Base-by-base conservation (phyloP, 169 alveolate genomes). In the Theileria orientalis region DNA sequence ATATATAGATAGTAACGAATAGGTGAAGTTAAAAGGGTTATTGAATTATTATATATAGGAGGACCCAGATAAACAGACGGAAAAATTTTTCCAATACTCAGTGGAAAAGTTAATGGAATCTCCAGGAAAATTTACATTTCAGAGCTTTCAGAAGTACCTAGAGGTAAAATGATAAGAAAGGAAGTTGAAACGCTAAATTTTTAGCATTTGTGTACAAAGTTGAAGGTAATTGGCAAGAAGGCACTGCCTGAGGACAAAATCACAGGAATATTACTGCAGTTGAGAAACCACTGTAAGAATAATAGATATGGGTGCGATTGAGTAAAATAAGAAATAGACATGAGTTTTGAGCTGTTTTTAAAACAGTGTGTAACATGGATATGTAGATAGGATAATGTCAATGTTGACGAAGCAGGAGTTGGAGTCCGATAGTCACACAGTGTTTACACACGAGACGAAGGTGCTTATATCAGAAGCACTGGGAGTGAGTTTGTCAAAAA, bases 401-500 rank as follows among this genome's bases (percentile, higher is more conserved):
- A 63, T 76, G 25, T 75, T 88, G 63, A 70, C 88, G 25, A 85
- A 85, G n/a, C 40, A 84, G 47, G 93, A 88, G 62, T 23, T 78
- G 75, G 93, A 88, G 35, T 74, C 91, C 19, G 91, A 84, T 33
- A 77, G 74, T 51, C 74, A 77, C 27, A 64, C 74, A 41, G 83
- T 84, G n/a, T 84, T 88, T 74, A 84, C 83, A 52, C 70, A 52
- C n/a, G 90, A 88, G 49, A 77, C 90, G 21, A 88, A 88, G 64
- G 44, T 42, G 70, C 67, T 76, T 3, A 44, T 88, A 68, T 87
- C 93, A 16, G 76, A 84, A 19, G 54, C 93, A 11, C 67, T 40
- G n/a, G 63, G 63, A 32, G 85, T 69, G 6, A 9, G 69, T 37
- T 9, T 30, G 6, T 1, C 7, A 11, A 41, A 3, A 13, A 19